Evolutionary conservation across 2,329 filamentous ascomycete genomes (phyloP), one percentile per base, ranked within the genome.

Genomic region (Neofusicoccum laricinum): DNA sequence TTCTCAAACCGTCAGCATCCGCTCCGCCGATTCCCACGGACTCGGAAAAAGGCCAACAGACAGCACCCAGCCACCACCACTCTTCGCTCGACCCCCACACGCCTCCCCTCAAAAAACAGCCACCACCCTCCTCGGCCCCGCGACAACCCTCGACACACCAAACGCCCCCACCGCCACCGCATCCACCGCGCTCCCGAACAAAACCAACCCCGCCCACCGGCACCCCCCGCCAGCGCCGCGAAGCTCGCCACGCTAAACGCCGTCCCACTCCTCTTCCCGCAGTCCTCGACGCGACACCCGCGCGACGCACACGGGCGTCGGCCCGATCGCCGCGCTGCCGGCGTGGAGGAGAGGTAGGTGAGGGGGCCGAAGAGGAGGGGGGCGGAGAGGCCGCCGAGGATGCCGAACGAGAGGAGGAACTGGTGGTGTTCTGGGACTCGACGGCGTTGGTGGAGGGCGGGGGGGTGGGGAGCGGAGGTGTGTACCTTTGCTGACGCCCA

Each of bases 211-310:
- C 0, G 32, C 64, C 65, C 76, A 79, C 19, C 68, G n/a, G n/a
- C 61, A 4, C 72, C 72, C 7, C 84, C 84, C 1, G 84, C 76
- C 65, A 86, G 67, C 46, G 85, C 70, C 1, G 81, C 82, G 21
- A 85, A 76, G 0, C 79, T 78, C 12, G 78, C 79, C n/a, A 81
- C 73, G 2, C 77, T 77, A 68, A 86, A 86, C 2, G 79, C 76
- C 81, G 84, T 84, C 0, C 85, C 84, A 68, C 86, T 80, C 11
- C 84, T 77, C 17, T 80, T 78, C 10, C 81, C 81, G 68, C 81
- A 81, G 43, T 83, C 79, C 43, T 81, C 70, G 7, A 76, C 77
- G 36, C 77, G 71, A 83, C 6, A 84, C 72, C 67, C 83, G 80
- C 2, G 79, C 79, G 3, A 84, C 72, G 61, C 80, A 83, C 19